Conservation (phyloP, 306 rosid species). For the Fagus crenata region DNA sequence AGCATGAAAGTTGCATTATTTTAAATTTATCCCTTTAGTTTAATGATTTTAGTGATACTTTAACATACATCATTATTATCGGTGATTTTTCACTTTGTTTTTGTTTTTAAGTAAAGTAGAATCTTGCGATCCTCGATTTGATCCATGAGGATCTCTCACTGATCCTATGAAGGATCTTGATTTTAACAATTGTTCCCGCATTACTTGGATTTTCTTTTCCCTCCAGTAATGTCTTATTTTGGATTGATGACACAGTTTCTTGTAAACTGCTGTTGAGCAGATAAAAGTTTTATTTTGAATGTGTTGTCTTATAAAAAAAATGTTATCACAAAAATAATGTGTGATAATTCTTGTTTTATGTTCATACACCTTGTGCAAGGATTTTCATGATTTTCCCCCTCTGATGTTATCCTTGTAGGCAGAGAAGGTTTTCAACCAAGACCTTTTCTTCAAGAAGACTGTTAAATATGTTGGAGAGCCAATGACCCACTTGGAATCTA, state of each 20-base stretch:
- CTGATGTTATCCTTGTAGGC: conserved; percentile 53
- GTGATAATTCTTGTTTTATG: not conserved
- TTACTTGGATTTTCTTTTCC: too few species aligned
- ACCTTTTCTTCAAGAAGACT: conserved; percentile 85
- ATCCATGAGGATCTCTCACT: too few species aligned
- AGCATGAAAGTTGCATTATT: too few species aligned
- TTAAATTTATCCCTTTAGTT: too few species aligned
- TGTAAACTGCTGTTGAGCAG: not conserved
- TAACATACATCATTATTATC: too few species aligned
- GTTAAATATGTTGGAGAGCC: conserved; percentile 96
- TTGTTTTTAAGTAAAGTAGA: too few species aligned
- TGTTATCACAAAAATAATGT: too few species aligned
- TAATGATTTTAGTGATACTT: too few species aligned
- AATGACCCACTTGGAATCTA: conserved; percentile 97
- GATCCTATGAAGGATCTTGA: too few species aligned
- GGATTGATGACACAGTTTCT: not conserved
- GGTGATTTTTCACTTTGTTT: too few species aligned
- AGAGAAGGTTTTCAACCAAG: conserved; percentile 98
- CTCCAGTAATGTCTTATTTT: not conserved
- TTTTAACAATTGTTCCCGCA: too few species aligned
- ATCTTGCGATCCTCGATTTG: too few species aligned
- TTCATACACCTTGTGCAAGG: not conserved
- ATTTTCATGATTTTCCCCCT: conserved; percentile 20
- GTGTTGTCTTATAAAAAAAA: not conserved
- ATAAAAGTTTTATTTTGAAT: not conserved